phyloP scores from a whole-genome alignment of 1,139 yeast genomes.

The Diutina catenulata region DNA sequence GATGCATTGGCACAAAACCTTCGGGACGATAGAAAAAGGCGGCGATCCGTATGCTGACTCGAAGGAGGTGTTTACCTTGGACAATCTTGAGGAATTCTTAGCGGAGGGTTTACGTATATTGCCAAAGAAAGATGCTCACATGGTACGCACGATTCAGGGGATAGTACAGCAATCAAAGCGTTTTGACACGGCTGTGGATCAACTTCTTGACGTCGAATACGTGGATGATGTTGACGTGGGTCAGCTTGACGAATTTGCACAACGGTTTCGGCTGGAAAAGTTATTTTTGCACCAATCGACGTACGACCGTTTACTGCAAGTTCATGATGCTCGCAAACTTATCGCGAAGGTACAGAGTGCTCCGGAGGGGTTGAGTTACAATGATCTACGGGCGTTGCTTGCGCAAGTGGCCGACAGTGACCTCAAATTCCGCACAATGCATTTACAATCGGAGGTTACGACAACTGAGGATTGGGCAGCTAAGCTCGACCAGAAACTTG shows the following conservation, averaged over 20 bases:
- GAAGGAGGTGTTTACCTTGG: conserved; percentile 26
- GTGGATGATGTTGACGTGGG: conserved; percentile 17
- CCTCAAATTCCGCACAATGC: neutral
- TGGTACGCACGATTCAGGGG: conserved; percentile 14
- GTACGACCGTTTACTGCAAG: conserved; percentile 18
- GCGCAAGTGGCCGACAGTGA: neutral
- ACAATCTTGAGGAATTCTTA: conserved; percentile 24
- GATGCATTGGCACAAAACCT: conserved; percentile 36
- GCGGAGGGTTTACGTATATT: conserved; percentile 28
- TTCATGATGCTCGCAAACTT: conserved; percentile 15
- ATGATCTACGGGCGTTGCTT: neutral
- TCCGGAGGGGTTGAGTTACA: neutral
- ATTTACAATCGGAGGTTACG: conserved; percentile 9
- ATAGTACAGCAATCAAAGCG: conserved; percentile 20
- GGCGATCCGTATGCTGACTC: conserved; percentile 24
- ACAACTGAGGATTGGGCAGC: conserved; percentile 33
- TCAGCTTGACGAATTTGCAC: conserved; percentile 13
- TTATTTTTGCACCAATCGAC: conserved; percentile 18
- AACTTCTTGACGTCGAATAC: conserved; percentile 14
- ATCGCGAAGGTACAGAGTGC: conserved; percentile 10
- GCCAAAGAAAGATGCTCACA: conserved; percentile 16
- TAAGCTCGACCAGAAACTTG: conserved; percentile 18
- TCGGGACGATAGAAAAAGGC: conserved; percentile 23
- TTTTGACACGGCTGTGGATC: conserved; percentile 17
- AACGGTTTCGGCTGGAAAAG: conserved; percentile 11